Conservation (phyloP, 768 basidiomycete species). For the Hypsizygus marmoreus region DNA sequence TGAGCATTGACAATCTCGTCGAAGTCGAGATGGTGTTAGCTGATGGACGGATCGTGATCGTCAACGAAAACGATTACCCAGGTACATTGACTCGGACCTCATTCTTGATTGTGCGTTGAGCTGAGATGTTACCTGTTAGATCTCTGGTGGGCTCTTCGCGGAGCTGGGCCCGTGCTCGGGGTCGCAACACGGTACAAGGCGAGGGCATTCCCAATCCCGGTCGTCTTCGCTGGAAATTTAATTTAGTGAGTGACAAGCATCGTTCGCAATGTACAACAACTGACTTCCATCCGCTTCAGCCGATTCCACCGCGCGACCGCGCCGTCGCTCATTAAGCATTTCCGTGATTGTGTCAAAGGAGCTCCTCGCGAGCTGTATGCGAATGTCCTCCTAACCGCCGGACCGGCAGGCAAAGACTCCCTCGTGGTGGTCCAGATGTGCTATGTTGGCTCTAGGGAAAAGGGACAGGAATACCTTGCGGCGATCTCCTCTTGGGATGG, state of each 20-base stretch:
- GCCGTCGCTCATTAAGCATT: conserved; percentile 86
- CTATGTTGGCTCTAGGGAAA: conserved; percentile 75
- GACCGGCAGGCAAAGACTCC: conserved; percentile 80
- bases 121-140: conserved; percentile 42
- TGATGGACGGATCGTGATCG: conserved; percentile 82
- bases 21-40: conserved; percentile 92
- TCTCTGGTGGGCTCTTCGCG: conserved; percentile 86
- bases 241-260: conserved; percentile 67
- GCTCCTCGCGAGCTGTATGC: conserved; percentile 88
- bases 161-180: conserved; percentile 81
- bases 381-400: conserved; percentile 88
- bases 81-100: conserved; percentile 39
- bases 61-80: conserved; percentile 70
- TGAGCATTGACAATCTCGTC: conserved; percentile 88
- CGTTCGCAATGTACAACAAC: not conserved
- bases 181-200: conserved; percentile 90
- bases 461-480: conserved; percentile 78
- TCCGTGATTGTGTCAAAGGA: conserved; percentile 90
- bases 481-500: conserved; percentile 87
- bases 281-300: conserved; percentile 39
- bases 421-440: conserved; percentile 93
- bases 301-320: conserved; percentile 88
- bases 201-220: conserved; percentile 84
- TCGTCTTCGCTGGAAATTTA: conserved; percentile 90
- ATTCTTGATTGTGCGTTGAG: not conserved